phyloP scores from a whole-genome alignment of 2,329 filamentous ascomycete species.

The Fusarium bactridioides region DNA sequence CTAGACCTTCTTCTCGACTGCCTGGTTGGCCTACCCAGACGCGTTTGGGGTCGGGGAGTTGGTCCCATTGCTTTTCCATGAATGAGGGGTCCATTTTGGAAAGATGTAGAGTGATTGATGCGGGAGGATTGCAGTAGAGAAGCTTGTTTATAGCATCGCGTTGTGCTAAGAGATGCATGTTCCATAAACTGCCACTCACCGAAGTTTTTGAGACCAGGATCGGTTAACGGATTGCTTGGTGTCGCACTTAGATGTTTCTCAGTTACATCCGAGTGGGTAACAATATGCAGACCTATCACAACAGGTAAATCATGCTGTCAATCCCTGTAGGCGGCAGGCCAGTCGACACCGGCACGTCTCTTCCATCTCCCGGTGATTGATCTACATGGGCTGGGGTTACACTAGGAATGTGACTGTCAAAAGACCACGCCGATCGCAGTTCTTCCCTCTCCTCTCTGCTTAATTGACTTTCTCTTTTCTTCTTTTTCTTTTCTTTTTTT shows the following conservation, averaged over 20 bases:
- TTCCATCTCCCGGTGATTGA: not conserved
- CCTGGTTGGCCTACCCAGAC: slow-evolving; percentile 57
- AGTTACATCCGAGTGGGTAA: not conserved
- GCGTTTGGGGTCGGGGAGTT: slow-evolving; percentile 56
- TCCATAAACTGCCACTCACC: not conserved
- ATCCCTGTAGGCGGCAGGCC: not conserved
- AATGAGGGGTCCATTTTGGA: slow-evolving; percentile 14
- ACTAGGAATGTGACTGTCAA: not conserved
- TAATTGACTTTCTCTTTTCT: not conserved
- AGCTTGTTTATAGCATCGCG: slow-evolving; percentile 8
- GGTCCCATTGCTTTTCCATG: slow-evolving; percentile 30
- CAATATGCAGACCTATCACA: not conserved
- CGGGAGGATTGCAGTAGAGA: not conserved
- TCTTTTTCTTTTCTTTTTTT: not conserved
- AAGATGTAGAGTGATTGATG: not conserved
- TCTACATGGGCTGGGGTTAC: not conserved
- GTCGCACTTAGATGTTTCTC: not conserved
- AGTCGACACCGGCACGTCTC: not conserved
- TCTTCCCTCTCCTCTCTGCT: not conserved
- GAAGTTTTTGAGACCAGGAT: not conserved
- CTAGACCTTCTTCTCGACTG: slow-evolving; percentile 60
- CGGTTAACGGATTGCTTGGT: not conserved
- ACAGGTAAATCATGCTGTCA: not conserved
- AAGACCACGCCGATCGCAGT: not conserved
- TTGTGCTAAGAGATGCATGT: not conserved